Conservation (phyloP, 2,329 filamentous ascomycete species). For the Verticillium albo-atrum region DNA sequence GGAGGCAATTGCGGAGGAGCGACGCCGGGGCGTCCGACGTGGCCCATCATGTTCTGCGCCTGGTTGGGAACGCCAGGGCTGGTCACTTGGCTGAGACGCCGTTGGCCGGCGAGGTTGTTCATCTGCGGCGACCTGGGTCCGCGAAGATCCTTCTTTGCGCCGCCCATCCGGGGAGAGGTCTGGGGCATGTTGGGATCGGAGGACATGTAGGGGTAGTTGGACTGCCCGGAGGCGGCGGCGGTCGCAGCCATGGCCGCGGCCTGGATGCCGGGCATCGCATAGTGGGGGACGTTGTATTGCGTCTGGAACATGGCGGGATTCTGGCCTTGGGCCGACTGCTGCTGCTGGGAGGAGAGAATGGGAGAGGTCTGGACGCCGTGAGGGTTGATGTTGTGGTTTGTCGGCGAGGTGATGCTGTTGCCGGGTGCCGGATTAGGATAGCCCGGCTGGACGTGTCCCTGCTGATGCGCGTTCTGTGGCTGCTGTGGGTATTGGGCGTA, state of each 20-base stretch:
- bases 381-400: constrained; percentile 63
- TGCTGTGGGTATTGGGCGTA: constrained; percentile 70
- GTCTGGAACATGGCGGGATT: constrained; percentile 76
- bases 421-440: constrained; percentile 55
- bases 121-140: constrained; percentile 74
- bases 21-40: constrained; percentile 49
- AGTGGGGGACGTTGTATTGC: constrained; percentile 73
- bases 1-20: constrained; percentile 56
- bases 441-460: constrained; percentile 52
- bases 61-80: constrained; percentile 67
- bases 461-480: constrained; percentile 59
- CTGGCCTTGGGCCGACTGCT: constrained; percentile 60
- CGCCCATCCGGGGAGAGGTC: constrained; percentile 74
- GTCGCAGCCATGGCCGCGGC: constrained; percentile 90
- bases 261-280: constrained; percentile 77
- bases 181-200: constrained; percentile 64
- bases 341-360: constrained; percentile 76
- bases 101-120: constrained; percentile 52
- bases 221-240: constrained; percentile 76
- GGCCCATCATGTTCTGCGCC: constrained; percentile 72
- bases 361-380: constrained; percentile 71
- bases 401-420: constrained; percentile 67
- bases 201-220: constrained; percentile 67
- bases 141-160: constrained; percentile 66
- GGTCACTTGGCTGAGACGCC: constrained; percentile 72